Base-by-base conservation (phyloP, 495 filamentous ascomycete species). In the Penicillium bialowiezense region DNA sequence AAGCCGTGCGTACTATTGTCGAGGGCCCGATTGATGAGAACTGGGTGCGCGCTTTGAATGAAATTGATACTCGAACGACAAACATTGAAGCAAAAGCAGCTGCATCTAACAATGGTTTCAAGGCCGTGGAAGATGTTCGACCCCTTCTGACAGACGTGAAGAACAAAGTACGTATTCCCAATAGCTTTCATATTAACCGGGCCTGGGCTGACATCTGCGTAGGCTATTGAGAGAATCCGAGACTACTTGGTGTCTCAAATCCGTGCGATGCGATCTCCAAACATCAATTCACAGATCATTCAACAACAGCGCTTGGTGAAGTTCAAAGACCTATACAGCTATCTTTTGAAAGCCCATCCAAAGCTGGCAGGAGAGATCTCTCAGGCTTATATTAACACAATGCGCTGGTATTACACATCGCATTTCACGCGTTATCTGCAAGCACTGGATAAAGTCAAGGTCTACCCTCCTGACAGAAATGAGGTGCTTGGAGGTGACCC, bases 361-460 rank as follows among this genome's bases (percentile, higher is more conserved):
- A 72, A 80, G 20, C 79, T 98, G 5, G 88, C 89, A 2, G 85
- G 89, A 29, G 88, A 97, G 60, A 95, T 97, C 54, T 82, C 82
- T 15, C 89, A 92, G 69, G 93, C 93, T 6, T 98, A 98, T 55
- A 85, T 95, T 68, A 96, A 97, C 69, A 98, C 93, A 7, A 97
- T 98, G 92, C 82, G 91, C 36, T 98, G 93, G 93, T 98, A 98
- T 58, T 97, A 97, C 59, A 71, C 84, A 32, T 92, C 86, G 50
- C 85, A 97, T 65, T 98, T 98, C 64, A 85, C 82, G 3, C 88
- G 92, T 14, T 98, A 97, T 63, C 79, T 86, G 42, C 82, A 84
- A 49, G 80, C 91, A 1, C 80, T 98, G 1, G 84, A 86, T 47
- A 95, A 90, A 60, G 76, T 97, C 52, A 90, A 88, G 56, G 58